phyloP scores from a whole-genome alignment of 108 stramenopile genomes.

The Skeletonema potamos region DNA sequence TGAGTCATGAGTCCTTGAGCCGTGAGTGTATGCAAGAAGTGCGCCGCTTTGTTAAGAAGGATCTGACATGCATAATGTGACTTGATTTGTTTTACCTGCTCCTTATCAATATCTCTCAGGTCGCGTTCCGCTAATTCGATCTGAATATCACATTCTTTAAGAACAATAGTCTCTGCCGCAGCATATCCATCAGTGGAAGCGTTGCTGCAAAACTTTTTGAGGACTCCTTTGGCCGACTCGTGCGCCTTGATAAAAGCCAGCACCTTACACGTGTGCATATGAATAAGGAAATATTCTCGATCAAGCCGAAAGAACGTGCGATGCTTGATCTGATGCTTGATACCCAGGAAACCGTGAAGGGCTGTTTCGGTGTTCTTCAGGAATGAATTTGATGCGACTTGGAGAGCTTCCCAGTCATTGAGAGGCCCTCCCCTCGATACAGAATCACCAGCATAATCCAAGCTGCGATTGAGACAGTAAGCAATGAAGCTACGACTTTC shows the following conservation, averaged over 20 bases:
- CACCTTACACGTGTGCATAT: conserved; percentile 32
- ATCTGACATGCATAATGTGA: conserved; percentile 76
- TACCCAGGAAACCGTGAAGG: background rate
- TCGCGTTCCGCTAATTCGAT: conserved; percentile 29
- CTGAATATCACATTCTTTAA: conserved; percentile 57
- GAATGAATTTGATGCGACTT: conserved; percentile 4
- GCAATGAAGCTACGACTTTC: conserved; percentile 26
- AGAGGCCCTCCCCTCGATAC: conserved; percentile 23
- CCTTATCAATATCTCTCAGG: conserved; percentile 28
- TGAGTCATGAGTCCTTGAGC: conserved; percentile 56
- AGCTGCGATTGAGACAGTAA: conserved; percentile 16
- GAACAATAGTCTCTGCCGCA: conserved; percentile 51
- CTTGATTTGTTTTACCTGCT: conserved; percentile 40
- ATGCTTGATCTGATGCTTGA: conserved; percentile 4
- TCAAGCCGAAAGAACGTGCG: conserved; percentile 8
- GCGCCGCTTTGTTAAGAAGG: conserved; percentile 48
- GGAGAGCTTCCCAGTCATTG: conserved; percentile 42
- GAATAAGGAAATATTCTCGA: conserved; percentile 38
- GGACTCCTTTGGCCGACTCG: conserved; percentile 29
- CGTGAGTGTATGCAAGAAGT: conserved; percentile 47
- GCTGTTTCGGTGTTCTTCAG: conserved; percentile 2
- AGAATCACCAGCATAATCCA: conserved; percentile 33
- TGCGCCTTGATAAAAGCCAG: conserved; percentile 38
- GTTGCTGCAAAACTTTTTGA: conserved; percentile 45
- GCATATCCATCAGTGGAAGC: conserved; percentile 29